Percentiles rank a stretch among this genome's conserved stretches.
These are phyloP conservation scores for Hippophae gyantsensis DNA, from an alignment of 306 rosid genomes.

Conservation along the genomic window DNA sequence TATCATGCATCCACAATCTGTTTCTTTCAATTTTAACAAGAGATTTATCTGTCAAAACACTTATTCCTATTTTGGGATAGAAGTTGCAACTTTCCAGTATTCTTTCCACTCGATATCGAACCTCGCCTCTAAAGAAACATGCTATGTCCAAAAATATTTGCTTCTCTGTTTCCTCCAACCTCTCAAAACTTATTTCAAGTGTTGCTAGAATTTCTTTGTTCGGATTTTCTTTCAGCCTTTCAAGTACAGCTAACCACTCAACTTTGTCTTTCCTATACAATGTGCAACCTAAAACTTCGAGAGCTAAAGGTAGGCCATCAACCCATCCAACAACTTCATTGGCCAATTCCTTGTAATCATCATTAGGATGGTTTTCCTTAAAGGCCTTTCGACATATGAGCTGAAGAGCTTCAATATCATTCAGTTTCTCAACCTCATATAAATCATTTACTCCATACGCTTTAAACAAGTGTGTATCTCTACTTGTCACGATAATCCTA, in stretches of 20 bases:
- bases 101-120: background rate
- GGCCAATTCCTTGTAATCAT: background rate
- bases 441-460: slow-evolving; percentile 13
- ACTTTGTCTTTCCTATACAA: background rate
- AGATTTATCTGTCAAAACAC: background rate
- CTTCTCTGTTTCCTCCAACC: background rate
- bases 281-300: slow-evolving; percentile 1
- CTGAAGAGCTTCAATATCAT: background rate
- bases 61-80: background rate
- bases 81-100: background rate
- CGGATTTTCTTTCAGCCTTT: background rate
- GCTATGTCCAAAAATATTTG: background rate
- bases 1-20: background rate
- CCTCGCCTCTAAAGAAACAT: background rate
- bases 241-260: background rate
- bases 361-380: background rate
- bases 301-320: slow-evolving; percentile 19
- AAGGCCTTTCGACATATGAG: slow-evolving; percentile 4
- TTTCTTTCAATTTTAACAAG: no score
- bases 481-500: slow-evolving; percentile 29
- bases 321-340: background rate
- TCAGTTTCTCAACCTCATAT: background rate
- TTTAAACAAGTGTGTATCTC: slow-evolving; percentile 14
- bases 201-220: background rate
- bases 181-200: background rate